These are phyloP conservation scores for Metarhizium rileyi DNA, from an alignment of 2,329 filamentous ascomycete species.

Conservation along the genomic window DNA sequence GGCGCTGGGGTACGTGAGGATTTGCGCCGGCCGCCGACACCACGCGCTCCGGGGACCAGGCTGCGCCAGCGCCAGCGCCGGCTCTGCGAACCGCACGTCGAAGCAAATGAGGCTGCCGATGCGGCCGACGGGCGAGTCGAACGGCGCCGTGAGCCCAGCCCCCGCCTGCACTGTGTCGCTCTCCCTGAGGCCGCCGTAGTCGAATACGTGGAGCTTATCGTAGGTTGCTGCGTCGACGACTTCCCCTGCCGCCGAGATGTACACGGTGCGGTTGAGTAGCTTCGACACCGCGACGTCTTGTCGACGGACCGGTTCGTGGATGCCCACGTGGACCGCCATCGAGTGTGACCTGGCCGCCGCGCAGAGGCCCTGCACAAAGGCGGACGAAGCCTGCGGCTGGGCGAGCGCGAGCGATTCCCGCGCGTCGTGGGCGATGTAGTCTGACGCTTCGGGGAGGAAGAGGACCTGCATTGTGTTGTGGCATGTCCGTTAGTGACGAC, in stretches of 20 bases:
- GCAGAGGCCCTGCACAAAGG: constrained; percentile 69
- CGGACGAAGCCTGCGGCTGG: constrained; percentile 51
- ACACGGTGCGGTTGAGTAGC: constrained; percentile 44
- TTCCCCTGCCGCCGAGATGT: constrained; percentile 35
- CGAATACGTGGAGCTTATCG: constrained; percentile 88
- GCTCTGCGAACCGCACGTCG: constrained; percentile 77
- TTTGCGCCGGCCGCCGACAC: constrained; percentile 44
- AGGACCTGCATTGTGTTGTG: constrained; percentile 47
- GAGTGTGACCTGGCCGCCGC: constrained; percentile 52
- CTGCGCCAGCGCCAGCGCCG: constrained; percentile 54
- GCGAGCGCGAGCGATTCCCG: constrained; percentile 63
- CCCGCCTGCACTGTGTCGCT: constrained; percentile 59
- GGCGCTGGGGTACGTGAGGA: constrained; percentile 80
- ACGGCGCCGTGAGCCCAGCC: constrained; percentile 52
- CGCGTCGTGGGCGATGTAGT: constrained; percentile 70
- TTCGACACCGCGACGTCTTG: constrained; percentile 9
- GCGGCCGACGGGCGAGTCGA: constrained; percentile 62
- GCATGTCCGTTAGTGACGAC: no score
- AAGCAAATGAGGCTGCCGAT: constrained; percentile 83
- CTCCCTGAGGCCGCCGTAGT: constrained; percentile 46
- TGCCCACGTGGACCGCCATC: constrained; percentile 74
- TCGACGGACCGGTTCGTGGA: constrained; percentile 58
- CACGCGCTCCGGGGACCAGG: constrained; percentile 22
- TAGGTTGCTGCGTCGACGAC: constrained; percentile 44
- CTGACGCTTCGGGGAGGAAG: constrained; percentile 85